Evolutionary conservation across 164 flowering plant species (phyloP), one percentile per base, ranked within the genome.

Genomic region (Santalum album): DNA sequence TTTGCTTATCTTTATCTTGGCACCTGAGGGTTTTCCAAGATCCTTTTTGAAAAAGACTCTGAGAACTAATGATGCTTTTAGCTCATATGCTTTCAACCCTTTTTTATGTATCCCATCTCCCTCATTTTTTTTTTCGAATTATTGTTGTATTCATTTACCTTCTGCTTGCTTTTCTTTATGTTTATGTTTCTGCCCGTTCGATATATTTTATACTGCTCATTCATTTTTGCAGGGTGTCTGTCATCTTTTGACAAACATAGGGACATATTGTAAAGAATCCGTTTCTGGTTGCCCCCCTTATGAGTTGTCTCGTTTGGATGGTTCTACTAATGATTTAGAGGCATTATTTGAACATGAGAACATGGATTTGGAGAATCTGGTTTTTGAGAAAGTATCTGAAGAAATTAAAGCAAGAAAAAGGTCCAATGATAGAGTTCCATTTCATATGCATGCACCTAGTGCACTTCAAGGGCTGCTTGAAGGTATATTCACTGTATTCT

Each of bases 161-260:
- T 29, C 34, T 29, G 34, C 9, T 29, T 9, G 34, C 34, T 29
- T 29, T 3, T 29, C 9, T 29, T 29, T 29, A 9, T 29, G 4
- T 29, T 4, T 29, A 9, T 29, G 45, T 3, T 18, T 3, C 16
- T 42, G 45, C 45, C 3, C 4, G 19, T 42, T n/a, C 19, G 4
- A 17, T 3, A 42, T 16, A n/a, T n/a, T 42, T 42, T 2, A 16
- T 42, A 2, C 5, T 42, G 20, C 34, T 29, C 4, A 29, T 29
- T 29, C 6, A 29, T 29, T 4, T 29, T 36, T 69, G 65, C 79
- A 90, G 96, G 86, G 86, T 46, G 73, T 79, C 0, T 86, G 95
- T 67, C 96, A 84, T 68, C 87, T 91, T 54, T 69, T 82, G 65
- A 78, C 82, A 56, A 78, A 65, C 66, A 71, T 84, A 42, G 85